Base-by-base conservation (phyloP, 495 filamentous ascomycete genomes). In the Tuber aestivum region DNA sequence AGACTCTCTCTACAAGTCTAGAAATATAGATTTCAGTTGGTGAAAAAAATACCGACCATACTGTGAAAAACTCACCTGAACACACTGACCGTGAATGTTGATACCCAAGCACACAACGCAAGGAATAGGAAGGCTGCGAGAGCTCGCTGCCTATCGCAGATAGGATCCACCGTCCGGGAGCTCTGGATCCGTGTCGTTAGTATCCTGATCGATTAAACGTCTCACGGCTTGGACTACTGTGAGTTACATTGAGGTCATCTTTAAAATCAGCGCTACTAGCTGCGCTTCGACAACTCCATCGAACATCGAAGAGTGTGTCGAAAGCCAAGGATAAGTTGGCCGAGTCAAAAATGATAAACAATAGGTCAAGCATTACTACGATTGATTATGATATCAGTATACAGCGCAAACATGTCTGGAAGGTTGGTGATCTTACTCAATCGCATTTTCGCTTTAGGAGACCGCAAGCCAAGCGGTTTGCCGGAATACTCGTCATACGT, bases 291-390 rank as follows among this genome's bases (percentile, higher is more conserved):
- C 91, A 93, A 32, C 87, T 87, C 80, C 90, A 91, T 61, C 88
- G 87, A 70, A 91, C 88, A 83, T 94, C 93, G 14, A 88, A 90
- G 70, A 97, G 84, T 16, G 92, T 90, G 82, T 92, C 91, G 83
- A 98, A 97, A 16, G 96, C 94, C 80, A 99, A 84, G 71, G 92
- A 92, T 56, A 97, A 85, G 84, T 97, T 97, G 68, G 94, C 93
- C 1, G 94, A 92, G 83, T 97, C 93, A 84, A 99, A 97, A 41
- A 97, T 93, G 78, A 99, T 96, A 83, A 99, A 99, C 83, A 97
- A 89, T 4, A 98, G 87, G 85, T 99, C 95, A 76, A 97, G 88
- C 74, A 99, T 89, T 72, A 97, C 88, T 74, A 73, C n/a, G 37
- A 72, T 21, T 42, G 37, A 9, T 40, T 2, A 10, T 32, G 35